phyloP scores from a whole-genome alignment of 805 yeast genomes.

The Pichia thaimueangensis region DNA sequence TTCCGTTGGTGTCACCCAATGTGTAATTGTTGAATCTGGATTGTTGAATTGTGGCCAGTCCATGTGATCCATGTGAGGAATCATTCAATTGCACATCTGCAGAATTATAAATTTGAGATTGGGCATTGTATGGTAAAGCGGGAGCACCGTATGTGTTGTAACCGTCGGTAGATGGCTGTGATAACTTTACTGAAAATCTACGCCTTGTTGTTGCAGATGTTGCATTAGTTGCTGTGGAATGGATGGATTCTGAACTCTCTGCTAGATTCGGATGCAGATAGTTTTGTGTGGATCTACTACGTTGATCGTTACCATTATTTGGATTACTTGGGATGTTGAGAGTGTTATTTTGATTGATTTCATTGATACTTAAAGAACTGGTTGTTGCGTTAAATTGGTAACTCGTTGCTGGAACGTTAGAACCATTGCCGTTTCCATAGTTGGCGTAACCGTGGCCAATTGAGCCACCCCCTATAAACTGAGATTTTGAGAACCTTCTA shows the following conservation, averaged over 20 bases:
- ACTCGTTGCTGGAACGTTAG: neutral
- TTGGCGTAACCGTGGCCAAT: no score
- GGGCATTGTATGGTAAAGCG: conserved; percentile 24
- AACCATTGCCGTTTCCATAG: neutral
- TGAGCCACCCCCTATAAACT: neutral
- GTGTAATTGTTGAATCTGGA: no score
- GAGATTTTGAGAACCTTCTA: neutral
- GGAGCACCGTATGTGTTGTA: conserved; percentile 18
- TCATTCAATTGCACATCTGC: conserved; percentile 3
- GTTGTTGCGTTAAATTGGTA: neutral
- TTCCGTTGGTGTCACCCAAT: neutral
- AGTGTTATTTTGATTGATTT: neutral
- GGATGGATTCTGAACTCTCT: conserved; percentile 6
- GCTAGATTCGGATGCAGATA: neutral
- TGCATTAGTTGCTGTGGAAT: conserved; percentile 8
- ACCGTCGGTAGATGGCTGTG: conserved; percentile 13
- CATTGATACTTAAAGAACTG: conserved; percentile 6
- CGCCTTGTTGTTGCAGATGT: conserved; percentile 30
- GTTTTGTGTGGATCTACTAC: no score
- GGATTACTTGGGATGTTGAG: no score
- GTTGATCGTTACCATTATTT: no score
- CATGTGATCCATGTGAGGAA: neutral
- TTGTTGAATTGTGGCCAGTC: conserved; percentile 2
- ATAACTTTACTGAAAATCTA: conserved; percentile 37
- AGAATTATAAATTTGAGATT: conserved; percentile 7